Percentiles rank a stretch among this genome's conserved stretches.
These are phyloP conservation scores for Exophiala oligosperma DNA, from an alignment of 2,329 filamentous ascomycete species.

Conservation along the genomic window DNA sequence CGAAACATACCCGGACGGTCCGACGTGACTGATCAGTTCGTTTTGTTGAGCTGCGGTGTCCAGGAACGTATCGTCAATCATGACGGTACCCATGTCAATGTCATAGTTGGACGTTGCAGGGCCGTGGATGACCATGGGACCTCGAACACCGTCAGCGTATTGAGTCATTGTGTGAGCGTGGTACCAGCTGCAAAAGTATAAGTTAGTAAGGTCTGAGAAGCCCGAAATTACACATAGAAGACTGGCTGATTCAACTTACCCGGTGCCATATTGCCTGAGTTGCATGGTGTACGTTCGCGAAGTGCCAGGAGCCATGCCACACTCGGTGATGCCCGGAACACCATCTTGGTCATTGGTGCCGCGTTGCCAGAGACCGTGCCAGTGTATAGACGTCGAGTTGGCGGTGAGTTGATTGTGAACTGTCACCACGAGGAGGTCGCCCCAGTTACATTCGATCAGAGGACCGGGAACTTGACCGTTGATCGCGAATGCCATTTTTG, in stretches of 20 bases:
- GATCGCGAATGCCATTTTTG: constrained; percentile 63
- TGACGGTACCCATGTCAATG: constrained; percentile 36
- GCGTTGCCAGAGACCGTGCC: constrained; percentile 52
- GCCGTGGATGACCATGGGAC: constrained; percentile 39
- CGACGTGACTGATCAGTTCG: constrained; percentile 17
- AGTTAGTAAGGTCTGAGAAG: not conserved
- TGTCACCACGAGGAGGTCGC: constrained; percentile 54
- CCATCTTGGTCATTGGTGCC: constrained; percentile 38
- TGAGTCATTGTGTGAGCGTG: constrained; percentile 35
- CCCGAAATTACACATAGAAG: no score
- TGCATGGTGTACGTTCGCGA: constrained; percentile 32
- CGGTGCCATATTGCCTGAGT: constrained; percentile 34
- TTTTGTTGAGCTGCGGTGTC: constrained; percentile 17
- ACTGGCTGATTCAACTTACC: not conserved
- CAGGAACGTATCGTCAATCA: constrained; percentile 36
- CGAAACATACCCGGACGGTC: constrained; percentile 14
- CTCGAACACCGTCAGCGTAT: constrained; percentile 33
- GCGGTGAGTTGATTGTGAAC: constrained; percentile 54
- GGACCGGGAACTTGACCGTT: constrained; percentile 69
- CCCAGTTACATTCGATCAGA: constrained; percentile 65
- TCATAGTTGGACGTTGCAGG: constrained; percentile 42
- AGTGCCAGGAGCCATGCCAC: constrained; percentile 38
- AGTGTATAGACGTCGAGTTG: constrained; percentile 65
- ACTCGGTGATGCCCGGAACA: constrained; percentile 39
- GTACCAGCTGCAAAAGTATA: constrained; percentile 30